Base-by-base conservation (phyloP, 306 rosid genomes). In the Pterocarpus macrocarpus region DNA sequence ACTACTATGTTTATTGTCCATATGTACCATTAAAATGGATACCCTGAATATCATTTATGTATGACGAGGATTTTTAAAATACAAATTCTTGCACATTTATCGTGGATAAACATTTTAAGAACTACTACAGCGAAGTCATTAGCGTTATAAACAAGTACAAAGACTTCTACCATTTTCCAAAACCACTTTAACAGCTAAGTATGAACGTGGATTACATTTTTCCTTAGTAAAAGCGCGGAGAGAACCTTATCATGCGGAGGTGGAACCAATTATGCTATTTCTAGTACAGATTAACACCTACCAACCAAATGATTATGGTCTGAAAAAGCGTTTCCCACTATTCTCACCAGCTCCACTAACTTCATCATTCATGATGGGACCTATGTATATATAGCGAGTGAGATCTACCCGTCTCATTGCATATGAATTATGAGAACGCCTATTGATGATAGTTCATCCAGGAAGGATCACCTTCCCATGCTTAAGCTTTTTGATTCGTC, bases 401-500 rank as follows among this genome's bases (percentile, higher is more conserved):
- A 38, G 57, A 67, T 43, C 69, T 28, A 15, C 35, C 30, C 32
- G 3, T 75, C 79, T 36, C 63, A 30, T 38, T 50, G 57, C 44
- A 16, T 17, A 63, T 50, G 33, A 64, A 83, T 56, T n/a, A 88
- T 85, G 91, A 83, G 85, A 50, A 35, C 67, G 43, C 69, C 75
- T 64, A 71, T 34, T 45, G 85, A 80, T 44, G 80, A 79, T 5
- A 69, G 57, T 76, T 15, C 57, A 22, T 67, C 83, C 1, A 62
- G n/a, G 38, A 66, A 47, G 62, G 64, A 76, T 41, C 65, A 50
- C 53, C 58, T 67, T 58, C 83, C 85, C 28, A 16, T 73, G 80
- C 93, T 95, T 33, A 90, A 86, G 86, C 39, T 93, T 64, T 9
- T 93, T 52, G 92, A 91, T 69, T 85, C 82, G 13, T 90, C 90